A percentile compares a stretch with the other conserved stretches of the same genome.
Evolutionary conservation across 2,329 filamentous ascomycete genomes (phyloP).

Genomic region (Colletotrichum acutatum): DNA sequence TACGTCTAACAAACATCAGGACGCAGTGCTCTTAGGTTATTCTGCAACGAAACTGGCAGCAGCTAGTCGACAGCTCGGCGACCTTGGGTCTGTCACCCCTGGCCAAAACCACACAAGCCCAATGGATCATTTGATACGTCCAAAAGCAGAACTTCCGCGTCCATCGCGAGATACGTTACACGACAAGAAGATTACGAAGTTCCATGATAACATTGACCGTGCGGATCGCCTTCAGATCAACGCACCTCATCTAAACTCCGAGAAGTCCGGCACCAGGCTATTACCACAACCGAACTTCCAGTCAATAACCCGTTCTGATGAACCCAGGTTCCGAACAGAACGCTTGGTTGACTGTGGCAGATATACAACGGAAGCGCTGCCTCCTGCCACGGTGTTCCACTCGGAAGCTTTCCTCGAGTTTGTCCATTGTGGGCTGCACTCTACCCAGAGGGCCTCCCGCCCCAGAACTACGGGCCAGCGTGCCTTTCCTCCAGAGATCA

Average conservation of each 20-base stretch:
- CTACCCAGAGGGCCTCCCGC: not conserved
- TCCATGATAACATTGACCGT: not conserved
- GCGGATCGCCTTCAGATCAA: not conserved
- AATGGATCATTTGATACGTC: not conserved
- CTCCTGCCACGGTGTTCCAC: not conserved
- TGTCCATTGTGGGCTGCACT: not conserved
- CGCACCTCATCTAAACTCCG: not conserved
- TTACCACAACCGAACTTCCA: not conserved
- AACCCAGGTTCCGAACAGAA: not conserved
- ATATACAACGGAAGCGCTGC: not conserved
- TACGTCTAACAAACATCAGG: not conserved
- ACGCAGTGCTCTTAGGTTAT: not conserved
- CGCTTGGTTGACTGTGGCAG: not conserved
- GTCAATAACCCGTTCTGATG: not conserved
- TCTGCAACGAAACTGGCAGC: not conserved
- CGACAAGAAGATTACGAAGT: not conserved
- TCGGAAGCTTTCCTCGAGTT: not conserved
- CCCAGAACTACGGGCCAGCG: not conserved
- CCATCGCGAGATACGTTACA: not conserved
- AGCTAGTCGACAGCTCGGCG: not conserved
- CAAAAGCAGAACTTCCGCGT: not conserved
- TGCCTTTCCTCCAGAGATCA: not conserved
- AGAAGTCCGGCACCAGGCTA: not conserved
- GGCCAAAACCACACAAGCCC: too few species aligned
- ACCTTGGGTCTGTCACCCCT: not conserved